Evolutionary conservation across 768 basidiomycete genomes (phyloP), one percentile per base, ranked within the genome.

Genomic region (Psilocybe cubensis): DNA sequence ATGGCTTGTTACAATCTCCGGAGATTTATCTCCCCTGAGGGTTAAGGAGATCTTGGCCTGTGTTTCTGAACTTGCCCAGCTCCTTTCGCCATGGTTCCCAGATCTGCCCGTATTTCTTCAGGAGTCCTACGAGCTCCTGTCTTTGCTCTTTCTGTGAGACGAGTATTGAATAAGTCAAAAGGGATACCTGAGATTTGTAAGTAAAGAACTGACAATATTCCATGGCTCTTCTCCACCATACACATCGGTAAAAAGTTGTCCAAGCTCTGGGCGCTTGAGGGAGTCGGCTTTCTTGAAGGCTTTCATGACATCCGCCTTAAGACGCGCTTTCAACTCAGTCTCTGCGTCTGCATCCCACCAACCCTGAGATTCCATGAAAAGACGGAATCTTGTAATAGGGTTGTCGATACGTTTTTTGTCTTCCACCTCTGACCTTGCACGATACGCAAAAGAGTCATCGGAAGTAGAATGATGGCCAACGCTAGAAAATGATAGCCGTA

Each of bases 381-480:
- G 70, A n/a, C 92, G 83, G 74, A 96, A 92, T 27, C 94, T 87
- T 23, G 81, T 80, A 56, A 94, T 85, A 1, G 94, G 94, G 68
- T 96, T 95, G 60, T 96, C 92, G 54, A 97, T 86, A 28, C 91
- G 87, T 74, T 93, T 95, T 66, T 90, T 84, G 63, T 95, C 89
- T 72, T 96, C 92, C 27, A 97, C 96, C 66, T 96, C 96, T 54
- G 92, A 83, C 18, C 91, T 83, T 1, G 91, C 82, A 38, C 95
- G 86, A 70, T 98, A 98, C 20, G 94, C 95, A 66, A 92, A 96
- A 4, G 94, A 96, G 71, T 98, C 95, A 66, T 98, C 96, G 9
- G 95, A 96, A 0, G 92, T 96, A 17, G 92, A 94, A 69, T 96
- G 94, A 68, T 98, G 94, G n/a, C 94, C 91, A 11, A 97, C 88